phyloP scores from a whole-genome alignment of 352 stramenopile species.

The Poterioochromonas sp. region DNA sequence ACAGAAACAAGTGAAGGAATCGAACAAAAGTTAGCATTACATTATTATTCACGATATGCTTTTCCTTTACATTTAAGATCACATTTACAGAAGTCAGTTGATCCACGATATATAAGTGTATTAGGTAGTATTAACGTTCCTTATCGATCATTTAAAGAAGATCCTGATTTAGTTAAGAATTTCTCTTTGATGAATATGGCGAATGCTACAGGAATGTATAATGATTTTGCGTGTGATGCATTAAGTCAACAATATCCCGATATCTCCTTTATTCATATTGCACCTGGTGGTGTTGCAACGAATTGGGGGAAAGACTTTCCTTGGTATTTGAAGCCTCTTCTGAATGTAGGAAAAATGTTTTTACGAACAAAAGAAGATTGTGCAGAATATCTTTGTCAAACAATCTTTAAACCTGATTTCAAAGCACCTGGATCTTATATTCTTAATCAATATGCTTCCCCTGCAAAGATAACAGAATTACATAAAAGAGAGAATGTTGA shows the following conservation, averaged over 20 bases:
- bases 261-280: conserved; percentile 50
- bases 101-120: conserved; percentile 41
- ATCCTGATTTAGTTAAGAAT: conserved; percentile 47
- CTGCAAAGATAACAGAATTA: too few relatives aligned
- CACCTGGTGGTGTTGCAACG: conserved; percentile 52
- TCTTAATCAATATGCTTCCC: too few relatives aligned
- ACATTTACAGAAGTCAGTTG: conserved; percentile 34
- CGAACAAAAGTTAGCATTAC: conserved; percentile 54
- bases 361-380: not conserved
- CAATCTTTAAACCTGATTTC: too few relatives aligned
- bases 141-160: conserved; percentile 45
- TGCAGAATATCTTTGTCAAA: not conserved
- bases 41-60: conserved; percentile 50
- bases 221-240: conserved; percentile 51
- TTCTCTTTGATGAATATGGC: conserved; percentile 53
- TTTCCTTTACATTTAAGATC: conserved; percentile 48
- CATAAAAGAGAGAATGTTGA: too few relatives aligned
- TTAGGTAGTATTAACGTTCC: conserved; percentile 50
- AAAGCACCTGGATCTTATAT: too few relatives aligned
- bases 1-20: conserved; percentile 52
- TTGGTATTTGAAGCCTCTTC: conserved; percentile 37
- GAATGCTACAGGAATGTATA: conserved; percentile 54
- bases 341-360: conserved; percentile 42
- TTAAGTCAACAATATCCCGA: conserved; percentile 35
- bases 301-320: conserved; percentile 56